Conservation (phyloP, 495 filamentous ascomycete species). For the Viridothelium virens region DNA sequence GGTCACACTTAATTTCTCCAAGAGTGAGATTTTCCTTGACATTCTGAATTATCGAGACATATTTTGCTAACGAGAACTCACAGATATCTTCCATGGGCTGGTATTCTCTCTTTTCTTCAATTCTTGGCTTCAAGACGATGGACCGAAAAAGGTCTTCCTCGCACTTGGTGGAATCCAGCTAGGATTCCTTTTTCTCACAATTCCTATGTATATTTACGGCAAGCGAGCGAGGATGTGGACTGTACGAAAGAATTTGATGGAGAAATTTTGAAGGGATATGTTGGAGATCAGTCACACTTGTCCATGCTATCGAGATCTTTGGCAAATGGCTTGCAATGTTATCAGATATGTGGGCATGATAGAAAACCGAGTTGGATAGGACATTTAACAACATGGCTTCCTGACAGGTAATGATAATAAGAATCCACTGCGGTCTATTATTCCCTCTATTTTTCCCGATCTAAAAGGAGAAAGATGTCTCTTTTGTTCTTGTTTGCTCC, state of each 20-base stretch:
- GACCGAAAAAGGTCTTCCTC: slow-evolving; percentile 69
- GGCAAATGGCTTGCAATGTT: not conserved
- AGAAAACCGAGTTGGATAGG: not conserved
- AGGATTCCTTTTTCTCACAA: slow-evolving; percentile 60
- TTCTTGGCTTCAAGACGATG: slow-evolving; percentile 68
- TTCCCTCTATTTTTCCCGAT: too few relatives aligned
- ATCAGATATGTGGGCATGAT: not conserved
- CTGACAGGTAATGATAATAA: too few relatives aligned
- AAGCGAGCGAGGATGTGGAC: slow-evolving; percentile 98
- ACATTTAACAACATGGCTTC: too few relatives aligned
- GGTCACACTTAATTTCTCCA: slow-evolving; percentile 90
- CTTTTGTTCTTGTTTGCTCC: too few relatives aligned
- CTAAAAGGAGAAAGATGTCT: too few relatives aligned
- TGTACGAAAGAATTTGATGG: slow-evolving; percentile 78
- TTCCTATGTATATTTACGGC: slow-evolving; percentile 94
- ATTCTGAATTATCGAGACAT: not conserved
- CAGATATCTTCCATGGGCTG: slow-evolving; percentile 78
- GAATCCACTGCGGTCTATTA: too few relatives aligned
- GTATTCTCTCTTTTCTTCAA: slow-evolving; percentile 90
- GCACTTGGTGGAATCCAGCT: slow-evolving; percentile 84
- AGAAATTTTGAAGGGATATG: slow-evolving; percentile 54
- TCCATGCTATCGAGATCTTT: not conserved
- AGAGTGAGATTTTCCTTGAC: slow-evolving; percentile 50
- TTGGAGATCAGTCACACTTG: not conserved
- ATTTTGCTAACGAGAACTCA: slow-evolving; percentile 12